A percentile compares a stretch with the other conserved stretches of the same genome.
Evolutionary conservation across 106 monocot genomes (phyloP).

Genomic region (Allium cepa): DNA sequence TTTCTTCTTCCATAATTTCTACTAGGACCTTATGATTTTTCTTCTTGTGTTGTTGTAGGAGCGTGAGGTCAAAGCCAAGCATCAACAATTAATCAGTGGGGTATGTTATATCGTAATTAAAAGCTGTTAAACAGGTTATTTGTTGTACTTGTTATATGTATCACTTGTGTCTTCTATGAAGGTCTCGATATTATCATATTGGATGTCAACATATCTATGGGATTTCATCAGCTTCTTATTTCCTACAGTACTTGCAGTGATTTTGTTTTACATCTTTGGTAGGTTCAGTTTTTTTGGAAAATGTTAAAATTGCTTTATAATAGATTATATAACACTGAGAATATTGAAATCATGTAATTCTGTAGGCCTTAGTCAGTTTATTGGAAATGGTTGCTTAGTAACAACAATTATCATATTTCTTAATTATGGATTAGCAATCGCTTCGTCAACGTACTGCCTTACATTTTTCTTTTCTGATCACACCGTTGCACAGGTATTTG

Average conservation of each 20-base stretch:
- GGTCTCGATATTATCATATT: slow-evolving; percentile 86
- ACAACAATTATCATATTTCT: slow-evolving; percentile 67
- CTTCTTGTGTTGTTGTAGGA: slow-evolving; percentile 33
- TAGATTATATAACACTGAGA: too few species aligned
- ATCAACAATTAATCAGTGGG: slow-evolving; percentile 93
- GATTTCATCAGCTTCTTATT: slow-evolving; percentile 92
- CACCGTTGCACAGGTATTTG: slow-evolving; percentile 71
- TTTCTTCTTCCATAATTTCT: neutral
- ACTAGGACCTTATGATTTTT: too few species aligned
- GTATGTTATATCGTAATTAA: slow-evolving; percentile 20
- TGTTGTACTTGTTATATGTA: too few species aligned
- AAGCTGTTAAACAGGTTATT: too few species aligned
- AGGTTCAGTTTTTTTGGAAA: neutral
- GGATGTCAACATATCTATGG: slow-evolving; percentile 84
- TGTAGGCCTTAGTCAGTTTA: slow-evolving; percentile 71
- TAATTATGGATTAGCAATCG: slow-evolving; percentile 75
- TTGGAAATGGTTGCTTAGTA: slow-evolving; percentile 62
- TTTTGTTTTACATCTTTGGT: slow-evolving; percentile 86
- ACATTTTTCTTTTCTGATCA: slow-evolving; percentile 93
- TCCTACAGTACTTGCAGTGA: slow-evolving; percentile 62
- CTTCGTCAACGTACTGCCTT: slow-evolving; percentile 84
- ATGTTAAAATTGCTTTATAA: too few species aligned
- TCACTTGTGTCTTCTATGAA: slow-evolving; percentile 9
- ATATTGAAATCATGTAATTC: neutral
- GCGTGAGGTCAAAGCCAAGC: slow-evolving; percentile 90